phyloP scores from a whole-genome alignment of 352 stramenopile species.

The Plasmopara muralis region DNA sequence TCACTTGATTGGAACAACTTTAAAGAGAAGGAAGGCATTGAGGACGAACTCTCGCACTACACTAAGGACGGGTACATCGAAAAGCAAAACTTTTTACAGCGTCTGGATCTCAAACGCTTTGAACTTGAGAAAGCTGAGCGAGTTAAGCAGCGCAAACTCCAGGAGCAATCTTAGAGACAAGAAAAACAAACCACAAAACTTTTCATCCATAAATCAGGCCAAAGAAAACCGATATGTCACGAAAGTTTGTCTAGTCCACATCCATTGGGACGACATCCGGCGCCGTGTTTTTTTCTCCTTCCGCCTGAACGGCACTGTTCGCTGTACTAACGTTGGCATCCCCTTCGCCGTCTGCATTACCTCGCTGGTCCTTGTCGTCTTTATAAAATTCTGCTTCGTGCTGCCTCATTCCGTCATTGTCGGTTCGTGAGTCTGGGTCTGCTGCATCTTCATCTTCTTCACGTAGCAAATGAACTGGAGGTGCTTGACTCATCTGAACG shows the following conservation, averaged over 20 bases:
- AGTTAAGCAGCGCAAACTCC: conserved; percentile 60
- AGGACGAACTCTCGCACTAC: conserved; percentile 89
- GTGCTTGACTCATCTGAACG: conserved; percentile 73
- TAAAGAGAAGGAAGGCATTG: conserved; percentile 88
- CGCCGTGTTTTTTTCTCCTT: conserved; percentile 40
- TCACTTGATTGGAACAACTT: conserved; percentile 94
- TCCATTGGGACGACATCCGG: conserved; percentile 73
- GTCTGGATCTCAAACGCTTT: conserved; percentile 83
- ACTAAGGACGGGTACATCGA: conserved; percentile 92
- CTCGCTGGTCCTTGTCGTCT: conserved; percentile 69
- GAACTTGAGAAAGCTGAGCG: conserved; percentile 86
- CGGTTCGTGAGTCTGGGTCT: conserved; percentile 58
- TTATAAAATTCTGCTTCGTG: conserved; percentile 80
- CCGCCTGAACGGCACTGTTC: conserved; percentile 20
- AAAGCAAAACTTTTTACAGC: conserved; percentile 93
- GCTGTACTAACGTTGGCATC: conserved; percentile 19
- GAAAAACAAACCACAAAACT: conserved; percentile 9
- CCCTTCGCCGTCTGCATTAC: conserved; percentile 42
- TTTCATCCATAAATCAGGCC: conserved; percentile 9
- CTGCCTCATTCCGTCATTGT: conserved; percentile 66
- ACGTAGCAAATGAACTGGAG: conserved; percentile 59
- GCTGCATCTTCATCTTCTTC: conserved; percentile 76
- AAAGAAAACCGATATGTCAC: conserved; percentile 4
- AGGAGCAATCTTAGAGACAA: conserved; percentile 34
- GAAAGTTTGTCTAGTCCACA: conserved; percentile 39